Conservation (phyloP, 176 grass and related monocot species). For the Triticum timopheevii region DNA sequence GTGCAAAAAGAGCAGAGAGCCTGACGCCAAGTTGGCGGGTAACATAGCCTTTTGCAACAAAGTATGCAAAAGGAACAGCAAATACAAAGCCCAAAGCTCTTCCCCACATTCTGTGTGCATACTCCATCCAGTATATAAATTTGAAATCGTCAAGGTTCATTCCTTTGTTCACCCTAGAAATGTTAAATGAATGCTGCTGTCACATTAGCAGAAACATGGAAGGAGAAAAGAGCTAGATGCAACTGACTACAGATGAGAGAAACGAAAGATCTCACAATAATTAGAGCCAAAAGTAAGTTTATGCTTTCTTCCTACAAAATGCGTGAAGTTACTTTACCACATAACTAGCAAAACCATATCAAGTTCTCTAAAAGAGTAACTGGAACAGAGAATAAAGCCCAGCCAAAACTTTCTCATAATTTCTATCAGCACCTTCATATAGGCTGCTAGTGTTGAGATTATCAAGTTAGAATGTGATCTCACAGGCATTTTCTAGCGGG, state of each 20-base stretch:
- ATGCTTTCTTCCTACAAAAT: neutral
- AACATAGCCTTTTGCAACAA: slow-evolving; percentile 88
- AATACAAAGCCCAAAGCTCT: slow-evolving; percentile 83
- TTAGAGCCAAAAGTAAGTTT: slow-evolving; percentile 2
- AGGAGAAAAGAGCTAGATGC: neutral
- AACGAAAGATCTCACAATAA: neutral
- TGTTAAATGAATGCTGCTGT: slow-evolving; percentile 26
- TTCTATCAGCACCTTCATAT: neutral
- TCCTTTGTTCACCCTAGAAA: slow-evolving; percentile 82
- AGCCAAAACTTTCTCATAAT: neutral
- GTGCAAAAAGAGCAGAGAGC: slow-evolving; percentile 74
- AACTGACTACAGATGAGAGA: neutral
- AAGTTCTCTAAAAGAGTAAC: neutral
- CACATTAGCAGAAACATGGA: slow-evolving; percentile 32
- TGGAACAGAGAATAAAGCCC: neutral
- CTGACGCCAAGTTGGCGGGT: slow-evolving; percentile 82
- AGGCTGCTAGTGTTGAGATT: neutral
- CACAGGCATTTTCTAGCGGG: neutral
- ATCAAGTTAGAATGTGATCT: neutral
- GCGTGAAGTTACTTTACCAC: neutral
- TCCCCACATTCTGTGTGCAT: slow-evolving; percentile 98
- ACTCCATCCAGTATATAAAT: slow-evolving; percentile 99
- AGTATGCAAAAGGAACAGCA: slow-evolving; percentile 80
- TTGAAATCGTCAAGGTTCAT: slow-evolving; percentile 93
- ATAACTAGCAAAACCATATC: neutral